These are phyloP conservation scores for Fraxinus greggii DNA, from an alignment of 305 asterid species.

Conservation along the genomic window DNA sequence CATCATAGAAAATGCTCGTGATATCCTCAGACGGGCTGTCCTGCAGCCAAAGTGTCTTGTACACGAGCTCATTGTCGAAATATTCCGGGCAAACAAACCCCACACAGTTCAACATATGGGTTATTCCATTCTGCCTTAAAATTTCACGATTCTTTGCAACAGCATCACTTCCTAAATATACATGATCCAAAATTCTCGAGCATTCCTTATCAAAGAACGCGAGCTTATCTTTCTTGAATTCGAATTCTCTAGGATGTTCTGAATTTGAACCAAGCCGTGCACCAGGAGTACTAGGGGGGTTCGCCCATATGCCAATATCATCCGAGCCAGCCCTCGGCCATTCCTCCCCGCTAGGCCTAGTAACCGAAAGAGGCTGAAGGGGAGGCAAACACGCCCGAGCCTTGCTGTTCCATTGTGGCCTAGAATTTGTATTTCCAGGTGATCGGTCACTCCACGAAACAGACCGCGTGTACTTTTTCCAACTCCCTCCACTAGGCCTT, in stretches of 20 bases:
- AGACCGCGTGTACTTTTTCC: conserved; percentile 72
- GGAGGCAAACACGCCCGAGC: conserved; percentile 92
- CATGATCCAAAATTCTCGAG: conserved; percentile 69
- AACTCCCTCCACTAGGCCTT: conserved; percentile 43
- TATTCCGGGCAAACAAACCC: conserved; percentile 80
- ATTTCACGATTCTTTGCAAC: conserved; percentile 75
- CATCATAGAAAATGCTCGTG: conserved; percentile 56
- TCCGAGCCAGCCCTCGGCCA: conserved; percentile 96
- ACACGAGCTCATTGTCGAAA: conserved; percentile 53
- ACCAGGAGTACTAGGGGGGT: conserved; percentile 69
- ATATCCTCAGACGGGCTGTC: conserved; percentile 59
- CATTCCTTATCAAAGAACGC: conserved; percentile 89
- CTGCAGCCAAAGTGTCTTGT: conserved; percentile 54
- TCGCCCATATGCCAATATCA: conserved; percentile 86
- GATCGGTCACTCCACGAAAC: conserved; percentile 78
- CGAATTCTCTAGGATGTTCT: not conserved
- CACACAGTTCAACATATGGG: conserved; percentile 93
- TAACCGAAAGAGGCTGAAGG: conserved; percentile 82
- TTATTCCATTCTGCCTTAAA: conserved; percentile 63
- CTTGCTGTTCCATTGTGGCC: conserved; percentile 82
- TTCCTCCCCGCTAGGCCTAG: conserved; percentile 59
- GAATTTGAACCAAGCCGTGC: conserved; percentile 48
- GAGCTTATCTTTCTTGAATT: conserved; percentile 27
- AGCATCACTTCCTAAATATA: conserved; percentile 78
- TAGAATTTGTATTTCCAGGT: conserved; percentile 55